phyloP scores from a whole-genome alignment of 495 filamentous ascomycete species.

The Staphylotrichum longicolle region DNA sequence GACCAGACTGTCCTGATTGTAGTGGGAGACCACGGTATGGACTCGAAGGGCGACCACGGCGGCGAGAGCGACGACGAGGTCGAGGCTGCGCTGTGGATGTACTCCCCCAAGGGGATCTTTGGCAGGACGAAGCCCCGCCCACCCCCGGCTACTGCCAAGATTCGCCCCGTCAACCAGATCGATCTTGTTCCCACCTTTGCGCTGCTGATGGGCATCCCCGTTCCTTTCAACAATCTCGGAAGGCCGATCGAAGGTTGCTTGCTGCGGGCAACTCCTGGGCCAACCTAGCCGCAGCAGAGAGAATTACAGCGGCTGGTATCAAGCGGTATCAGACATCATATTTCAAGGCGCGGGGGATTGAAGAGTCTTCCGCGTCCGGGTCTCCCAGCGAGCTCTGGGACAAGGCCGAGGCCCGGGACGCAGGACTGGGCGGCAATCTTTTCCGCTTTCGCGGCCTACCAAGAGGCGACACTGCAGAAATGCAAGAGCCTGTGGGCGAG shows the following conservation, averaged over 20 bases:
- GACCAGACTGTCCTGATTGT: constrained; percentile 86
- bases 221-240: constrained; percentile 97
- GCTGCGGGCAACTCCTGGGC: constrained; percentile 62
- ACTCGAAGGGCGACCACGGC: constrained; percentile 93
- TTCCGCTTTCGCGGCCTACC: constrained; percentile 66
- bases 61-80: constrained; percentile 95
- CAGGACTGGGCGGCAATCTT: constrained; percentile 46
- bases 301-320: constrained; percentile 79
- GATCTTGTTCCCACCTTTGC: constrained; percentile 92
- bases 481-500: constrained; percentile 86
- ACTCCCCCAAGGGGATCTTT: constrained; percentile 80
- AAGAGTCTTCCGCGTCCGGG: constrained; percentile 54
- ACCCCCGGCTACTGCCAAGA: constrained; percentile 72
- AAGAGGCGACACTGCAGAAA: constrained; percentile 71
- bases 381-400: constrained; percentile 61
- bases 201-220: constrained; percentile 81
- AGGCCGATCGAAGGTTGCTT: constrained; percentile 89
- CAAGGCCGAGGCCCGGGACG: constrained; percentile 37
- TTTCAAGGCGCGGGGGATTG: constrained; percentile 57
- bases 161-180: constrained; percentile 86
- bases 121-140: constrained; percentile 62
- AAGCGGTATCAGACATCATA: constrained; percentile 75
- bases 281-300: constrained; percentile 71
- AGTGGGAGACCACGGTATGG: constrained; percentile 99
- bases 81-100: constrained; percentile 97